Conservation (phyloP, 306 rosid species). For the Spatholobus suberectus region DNA sequence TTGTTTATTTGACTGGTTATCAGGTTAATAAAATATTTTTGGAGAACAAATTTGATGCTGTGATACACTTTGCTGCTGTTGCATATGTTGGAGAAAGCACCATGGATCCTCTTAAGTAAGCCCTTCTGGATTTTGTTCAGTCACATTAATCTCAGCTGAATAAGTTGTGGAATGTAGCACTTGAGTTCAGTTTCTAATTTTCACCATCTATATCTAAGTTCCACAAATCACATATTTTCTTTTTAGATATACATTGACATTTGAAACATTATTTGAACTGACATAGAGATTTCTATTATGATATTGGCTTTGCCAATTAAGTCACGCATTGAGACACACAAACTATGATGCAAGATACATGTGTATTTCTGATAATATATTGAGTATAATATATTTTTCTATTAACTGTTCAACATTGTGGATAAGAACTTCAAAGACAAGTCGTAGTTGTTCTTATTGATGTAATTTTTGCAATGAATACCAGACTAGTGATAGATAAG, state of each 20-base stretch:
- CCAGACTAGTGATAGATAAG: not conserved
- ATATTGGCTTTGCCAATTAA: slow-evolving; percentile 6
- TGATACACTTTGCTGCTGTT: slow-evolving; percentile 98
- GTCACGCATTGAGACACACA: not conserved
- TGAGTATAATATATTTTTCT: not conserved
- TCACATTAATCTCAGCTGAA: slow-evolving; percentile 33
- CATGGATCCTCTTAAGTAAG: slow-evolving; percentile 88
- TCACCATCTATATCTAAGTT: not conserved
- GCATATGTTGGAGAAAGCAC: slow-evolving; percentile 99
- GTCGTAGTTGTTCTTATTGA: not conserved
- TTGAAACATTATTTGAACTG: not conserved
- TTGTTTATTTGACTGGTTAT: slow-evolving; percentile 58
- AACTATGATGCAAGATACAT: not conserved
- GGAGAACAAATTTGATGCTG: slow-evolving; percentile 95
- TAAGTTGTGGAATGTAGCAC: slow-evolving; percentile 16
- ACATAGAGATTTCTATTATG: not conserved
- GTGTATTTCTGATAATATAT: not conserved
- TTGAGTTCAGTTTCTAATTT: slow-evolving; percentile 23
- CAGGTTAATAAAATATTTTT: slow-evolving; percentile 87
- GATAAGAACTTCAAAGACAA: not conserved
- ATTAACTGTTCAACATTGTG: not conserved
- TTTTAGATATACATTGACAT: not conserved
- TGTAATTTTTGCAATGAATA: not conserved
- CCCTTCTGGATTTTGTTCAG: slow-evolving; percentile 26
- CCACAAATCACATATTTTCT: not conserved